Evolutionary conservation across 2,329 filamentous ascomycete genomes (phyloP), one percentile per base, ranked within the genome.

Genomic region (Penicillium sp.): DNA sequence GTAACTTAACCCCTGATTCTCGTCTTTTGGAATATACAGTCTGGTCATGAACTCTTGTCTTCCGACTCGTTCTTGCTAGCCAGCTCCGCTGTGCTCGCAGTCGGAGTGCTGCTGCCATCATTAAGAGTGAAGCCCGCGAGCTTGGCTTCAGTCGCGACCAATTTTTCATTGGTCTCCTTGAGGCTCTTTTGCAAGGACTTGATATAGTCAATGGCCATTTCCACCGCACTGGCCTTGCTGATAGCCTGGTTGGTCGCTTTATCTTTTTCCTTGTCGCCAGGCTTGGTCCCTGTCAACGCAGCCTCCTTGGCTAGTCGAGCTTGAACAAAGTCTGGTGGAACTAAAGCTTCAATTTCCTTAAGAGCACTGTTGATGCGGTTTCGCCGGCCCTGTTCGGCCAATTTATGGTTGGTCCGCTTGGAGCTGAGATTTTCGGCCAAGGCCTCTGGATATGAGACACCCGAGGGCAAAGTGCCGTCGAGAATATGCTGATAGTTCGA

Each of bases 401-500:
- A 91, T 76, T 99, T 99, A 79, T 99, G 95, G 44, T 92, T 96
- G 2, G 95, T 98, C 53, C 93, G 89, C 79, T 99, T 99, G 3
- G 92, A 96, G 0, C 93, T 97, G 26, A 99, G 80, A 63, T 96
- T 96, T 23, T 93, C 96, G 7, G 93, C 96, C 43, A 99, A 82
- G 51, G 93, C 91, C 65, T 90, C 92, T 0, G 93, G 93, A 66
- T 97, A 98, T 1, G 89, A 90, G 13, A 97, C 89, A 13, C 93
- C 93, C 0, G 93, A 93, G 1, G 97, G 86, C 55, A 89, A 88
- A 50, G 92, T 98, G 49, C 95, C 95, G 72, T 98, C 95, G 11
- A 99, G 78, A 37, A 99, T 95, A 67, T 97, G 96, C 69, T 98
- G 93, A 69, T 99, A 99, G 70, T 99, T 99, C 2, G 93, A 98